Evolutionary conservation across 2,329 filamentous ascomycete genomes (phyloP), one percentile per base, ranked within the genome.

Genomic region (Dothideomycetes sp.): DNA sequence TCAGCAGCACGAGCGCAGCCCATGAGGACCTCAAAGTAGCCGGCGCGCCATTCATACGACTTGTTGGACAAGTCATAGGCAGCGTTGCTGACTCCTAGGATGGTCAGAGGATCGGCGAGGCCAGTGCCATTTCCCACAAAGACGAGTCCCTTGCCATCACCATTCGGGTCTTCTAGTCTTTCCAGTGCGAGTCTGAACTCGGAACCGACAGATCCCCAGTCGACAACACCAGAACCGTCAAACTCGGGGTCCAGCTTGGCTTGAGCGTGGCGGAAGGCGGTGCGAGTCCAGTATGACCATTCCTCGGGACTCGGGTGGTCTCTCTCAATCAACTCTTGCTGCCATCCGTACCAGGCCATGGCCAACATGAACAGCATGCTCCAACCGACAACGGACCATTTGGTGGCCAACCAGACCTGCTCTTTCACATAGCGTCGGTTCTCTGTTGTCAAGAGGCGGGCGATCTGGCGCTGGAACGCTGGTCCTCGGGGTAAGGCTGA

Each of bases 1-100:
- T 95, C 88, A 4, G 86, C 79, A 0, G 80, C 77, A 48, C 76
- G 75, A 1, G 81, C 88, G 44, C 77, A 76, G 9, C 81, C 72
- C 76, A 95, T 84, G 34, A 95, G 63, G 3, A 79, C 73, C 52
- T 93, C 78, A 53, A 81, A 87, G 61, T 96, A 96, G 1, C 86
- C 87, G 40, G 84, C 71, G 51, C 81, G 70, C 89, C 88, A 96
- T 36, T 81, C 70, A 59, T 93, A 85, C 46, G 78, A 81, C 65
- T 87, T 94, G 5, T 63, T 70, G 1, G 75, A 75, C 41, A 91
- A 66, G 55, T 94, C 84, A 47, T 76, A 77, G 0, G 77, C 76
- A 3, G 69, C 65, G 41, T 61, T 66, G 0, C 72, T 74, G 19
- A 76, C 51, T 0, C 70, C 73, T 3, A 70, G 69, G n/a, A 78